These are phyloP conservation scores for Pyrenula massariospora DNA, from an alignment of 495 filamentous ascomycete species.

Conservation along the genomic window DNA sequence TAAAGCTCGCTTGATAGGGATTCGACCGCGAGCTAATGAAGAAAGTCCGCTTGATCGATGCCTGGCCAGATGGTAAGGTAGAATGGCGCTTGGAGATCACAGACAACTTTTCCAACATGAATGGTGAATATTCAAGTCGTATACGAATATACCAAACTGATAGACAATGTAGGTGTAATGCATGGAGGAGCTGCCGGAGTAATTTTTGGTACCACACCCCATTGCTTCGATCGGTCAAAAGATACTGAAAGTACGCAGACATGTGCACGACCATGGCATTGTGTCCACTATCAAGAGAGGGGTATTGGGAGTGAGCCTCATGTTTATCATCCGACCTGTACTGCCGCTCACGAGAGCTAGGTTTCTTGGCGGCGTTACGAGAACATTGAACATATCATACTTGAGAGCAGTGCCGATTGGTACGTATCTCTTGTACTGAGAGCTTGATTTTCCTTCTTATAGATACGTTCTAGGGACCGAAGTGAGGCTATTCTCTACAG, in stretches of 20 bases:
- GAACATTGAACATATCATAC: constrained; percentile 26
- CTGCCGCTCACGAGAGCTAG: constrained; percentile 4
- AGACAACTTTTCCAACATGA: neutral
- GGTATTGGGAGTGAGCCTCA: constrained; percentile 26
- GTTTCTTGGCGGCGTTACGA: constrained; percentile 31
- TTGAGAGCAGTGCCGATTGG: constrained; percentile 21
- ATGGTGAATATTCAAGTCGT: neutral
- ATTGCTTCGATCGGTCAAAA: neutral
- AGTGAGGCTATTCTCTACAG: constrained; percentile 17
- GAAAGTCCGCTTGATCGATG: neutral
- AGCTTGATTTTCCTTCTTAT: neutral
- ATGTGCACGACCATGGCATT: constrained; percentile 32
- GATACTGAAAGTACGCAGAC: constrained; percentile 9
- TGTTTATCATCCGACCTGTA: neutral
- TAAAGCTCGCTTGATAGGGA: neutral
- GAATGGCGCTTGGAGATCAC: neutral
- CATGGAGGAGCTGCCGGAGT: constrained; percentile 30
- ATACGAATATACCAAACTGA: constrained; percentile 4
- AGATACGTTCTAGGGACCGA: constrained; percentile 16
- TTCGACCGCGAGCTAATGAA: neutral
- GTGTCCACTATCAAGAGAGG: constrained; percentile 22
- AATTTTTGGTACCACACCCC: constrained; percentile 18
- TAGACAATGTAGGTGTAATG: constrained; percentile 16
- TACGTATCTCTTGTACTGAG: neutral
- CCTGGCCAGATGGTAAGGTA: neutral